Conservation (phyloP, 257 asterid genomes). For the Solanum rostratum region DNA sequence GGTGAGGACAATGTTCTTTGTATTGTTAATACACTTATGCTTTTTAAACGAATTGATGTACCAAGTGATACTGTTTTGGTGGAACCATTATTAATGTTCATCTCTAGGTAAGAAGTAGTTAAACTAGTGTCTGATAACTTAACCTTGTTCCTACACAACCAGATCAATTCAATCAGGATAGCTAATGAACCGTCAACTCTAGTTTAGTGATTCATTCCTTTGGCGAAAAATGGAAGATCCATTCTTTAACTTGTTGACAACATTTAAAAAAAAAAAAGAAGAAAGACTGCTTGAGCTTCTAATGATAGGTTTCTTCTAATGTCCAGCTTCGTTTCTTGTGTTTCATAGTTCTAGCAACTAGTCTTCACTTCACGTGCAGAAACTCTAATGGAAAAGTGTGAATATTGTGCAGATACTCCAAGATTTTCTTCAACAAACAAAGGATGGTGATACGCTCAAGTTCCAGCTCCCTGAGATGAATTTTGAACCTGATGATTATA, state of each 20-base stretch:
- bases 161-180: neutral
- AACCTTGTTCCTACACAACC: neutral
- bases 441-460: slow-evolving; percentile 40
- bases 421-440: slow-evolving; percentile 60
- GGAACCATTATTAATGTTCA: neutral
- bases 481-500: slow-evolving; percentile 50
- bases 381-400: neutral
- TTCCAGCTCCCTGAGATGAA: slow-evolving; percentile 33
- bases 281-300: neutral
- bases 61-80: neutral
- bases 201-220: neutral
- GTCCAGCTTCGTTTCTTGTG: neutral
- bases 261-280: neutral
- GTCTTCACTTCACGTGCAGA: neutral
- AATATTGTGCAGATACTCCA: slow-evolving; percentile 49
- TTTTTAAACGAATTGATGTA: neutral
- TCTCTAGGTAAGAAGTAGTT: neutral
- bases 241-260: neutral
- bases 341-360: neutral
- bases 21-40: neutral
- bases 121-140: neutral
- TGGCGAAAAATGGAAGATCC: neutral
- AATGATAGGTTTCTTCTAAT: neutral
- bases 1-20: slow-evolving; percentile 26
- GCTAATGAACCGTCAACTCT: neutral